Evolutionary conservation across 352 stramenopile species (phyloP), one percentile per base, ranked within the genome.

Genomic region (Lagenidium sp.): DNA sequence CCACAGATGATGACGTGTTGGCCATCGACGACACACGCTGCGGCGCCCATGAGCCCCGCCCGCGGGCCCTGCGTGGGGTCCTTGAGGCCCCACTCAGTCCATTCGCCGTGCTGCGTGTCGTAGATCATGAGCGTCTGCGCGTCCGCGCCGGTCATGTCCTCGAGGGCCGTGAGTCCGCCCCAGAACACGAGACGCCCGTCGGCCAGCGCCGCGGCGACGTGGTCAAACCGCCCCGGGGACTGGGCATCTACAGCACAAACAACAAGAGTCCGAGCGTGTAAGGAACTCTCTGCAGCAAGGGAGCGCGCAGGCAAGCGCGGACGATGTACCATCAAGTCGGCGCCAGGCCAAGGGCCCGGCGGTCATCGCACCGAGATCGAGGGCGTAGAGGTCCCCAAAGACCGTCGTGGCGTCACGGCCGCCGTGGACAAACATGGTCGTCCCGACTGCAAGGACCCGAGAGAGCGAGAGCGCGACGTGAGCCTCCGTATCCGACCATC

Each of bases 361-460:
- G 2, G 19, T 41, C 8, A n/a, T n/a, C n/a, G n/a, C n/a, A n/a
- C n/a, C n/a, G n/a, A 94, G 36, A 36, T 91, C 71, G 1, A 94
- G 46, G 15, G 74, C 63, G 49, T 70, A 84, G 7, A 92, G 48
- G 47, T 94, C 82, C 18, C 48, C 53, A 41, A 89, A 85, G 2
- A 89, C 82, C 11, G 52, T 63, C n/a, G 68, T 68, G 1, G 63
- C 59, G 41, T 90, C 61, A 6, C 82, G 77, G 19, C 82, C 82
- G 16, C 82, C 82, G 30, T 77, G 70, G 2, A 92, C 44, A 31
- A 85, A 86, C 55, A 94, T 63, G 18, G 64, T 73, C 2, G 59
- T 74, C 18, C 65, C 71, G 39, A 93, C 77, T 89, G 25, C 11
- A 51, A 20, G 32, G 19, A 48, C 11, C 22, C 41, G 4, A 22